Evolutionary conservation across 768 basidiomycete genomes (phyloP), one percentile per base, ranked within the genome.

Genomic region (Naematelia encephala): DNA sequence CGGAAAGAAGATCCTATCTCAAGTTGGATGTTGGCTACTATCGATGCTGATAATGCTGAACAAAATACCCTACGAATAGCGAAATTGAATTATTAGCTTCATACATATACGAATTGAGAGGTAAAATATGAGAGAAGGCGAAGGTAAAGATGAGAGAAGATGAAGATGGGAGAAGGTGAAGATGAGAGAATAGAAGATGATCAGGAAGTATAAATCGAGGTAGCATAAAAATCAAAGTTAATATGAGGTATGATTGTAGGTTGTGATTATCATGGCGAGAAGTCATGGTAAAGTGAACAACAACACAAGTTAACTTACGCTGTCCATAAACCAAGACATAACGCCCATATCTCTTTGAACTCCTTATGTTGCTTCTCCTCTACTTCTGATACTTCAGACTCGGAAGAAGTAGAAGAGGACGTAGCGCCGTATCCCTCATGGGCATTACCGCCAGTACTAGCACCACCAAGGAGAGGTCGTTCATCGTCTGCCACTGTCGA

Each of bases 1-100:
- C 57, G 56, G 49, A 73, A 73, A 51, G 68, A 64, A 1, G 69
- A 70, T 11, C 65, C 71, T 22, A 73, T 73, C 43, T 73, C 71
- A 8, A 73, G 55, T 11, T 68, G 67, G 12, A 73, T 51, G 56
- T 73, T 73, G 22, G 71, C 68, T 2, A 70, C 68, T 21, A 73
- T 68, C 10, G 71, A 66, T 4, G 63, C 60, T 5, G 61, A 54
- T n/a, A 69, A 48, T 0, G 71, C 68, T 0, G 67, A 60, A 42
- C 68, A 70, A 60, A 70, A 73, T 5, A 70, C 61, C 3, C 71
- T 73, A n/a, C n/a, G n/a, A 39, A 1, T 27, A 39, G 34, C 34
- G 34, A 39, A 16, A 16, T 39, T 39, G 8, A 8, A n/a, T n/a
- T n/a, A n/a, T n/a, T n/a, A n/a, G n/a, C n/a, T n/a, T n/a, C n/a